These are phyloP conservation scores for Termitomyces sp. DNA, from an alignment of 768 basidiomycete genomes.

Conservation along the genomic window DNA sequence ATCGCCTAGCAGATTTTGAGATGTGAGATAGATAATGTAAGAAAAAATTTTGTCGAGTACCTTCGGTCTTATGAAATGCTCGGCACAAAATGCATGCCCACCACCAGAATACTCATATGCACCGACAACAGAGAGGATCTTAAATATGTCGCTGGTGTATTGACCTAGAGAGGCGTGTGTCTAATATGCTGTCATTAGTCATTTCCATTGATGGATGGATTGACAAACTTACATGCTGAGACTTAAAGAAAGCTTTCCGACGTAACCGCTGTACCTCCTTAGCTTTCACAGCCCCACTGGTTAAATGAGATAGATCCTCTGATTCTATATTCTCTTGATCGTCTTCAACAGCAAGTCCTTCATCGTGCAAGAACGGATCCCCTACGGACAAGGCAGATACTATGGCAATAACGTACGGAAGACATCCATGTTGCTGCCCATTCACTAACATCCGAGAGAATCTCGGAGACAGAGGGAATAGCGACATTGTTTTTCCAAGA, in stretches of 20 bases:
- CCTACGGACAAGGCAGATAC: conserved; percentile 92
- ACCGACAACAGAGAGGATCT: conserved; percentile 87
- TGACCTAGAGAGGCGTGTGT: conserved; percentile 76
- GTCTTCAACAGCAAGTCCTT: conserved; percentile 45
- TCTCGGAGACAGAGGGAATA: conserved; percentile 91
- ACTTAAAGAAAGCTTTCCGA: conserved; percentile 77
- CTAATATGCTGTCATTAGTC: conserved; percentile 30
- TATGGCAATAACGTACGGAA: conserved; percentile 88
- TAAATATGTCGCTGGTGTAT: conserved; percentile 80
- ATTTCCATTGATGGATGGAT: neutral
- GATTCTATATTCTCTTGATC: conserved; percentile 31
- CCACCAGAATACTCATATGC: conserved; percentile 93
- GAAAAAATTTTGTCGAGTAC: conserved; percentile 31
- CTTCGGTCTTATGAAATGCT: conserved; percentile 89
- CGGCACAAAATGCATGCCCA: conserved; percentile 71
- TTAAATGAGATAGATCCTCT: conserved; percentile 36
- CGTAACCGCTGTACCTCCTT: conserved; percentile 56
- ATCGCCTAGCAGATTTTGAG: conserved; percentile 59
- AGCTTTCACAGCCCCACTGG: conserved; percentile 37
- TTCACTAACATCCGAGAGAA: conserved; percentile 95
- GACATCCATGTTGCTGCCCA: conserved; percentile 75
- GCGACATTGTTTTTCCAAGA: conserved; percentile 86
- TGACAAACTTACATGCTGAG: conserved; percentile 57
- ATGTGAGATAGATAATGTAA: neutral
- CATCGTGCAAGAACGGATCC: conserved; percentile 91